Base-by-base conservation (phyloP, 2,329 filamentous ascomycete genomes). In the Penicillium sp. region DNA sequence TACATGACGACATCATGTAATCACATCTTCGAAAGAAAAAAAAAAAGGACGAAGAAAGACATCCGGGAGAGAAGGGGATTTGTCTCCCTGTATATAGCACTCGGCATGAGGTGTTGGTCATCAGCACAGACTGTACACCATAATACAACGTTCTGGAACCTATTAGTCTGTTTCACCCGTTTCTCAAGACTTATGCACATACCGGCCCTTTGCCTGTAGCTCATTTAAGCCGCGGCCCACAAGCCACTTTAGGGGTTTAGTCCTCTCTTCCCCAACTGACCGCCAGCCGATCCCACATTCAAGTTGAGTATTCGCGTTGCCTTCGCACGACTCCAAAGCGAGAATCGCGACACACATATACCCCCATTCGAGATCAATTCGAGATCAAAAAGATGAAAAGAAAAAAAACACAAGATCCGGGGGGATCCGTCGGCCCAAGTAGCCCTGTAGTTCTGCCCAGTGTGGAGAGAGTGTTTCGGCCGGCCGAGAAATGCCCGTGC, bases 401-500 rank as follows among this genome's bases (percentile, higher is more conserved):
- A n/a, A 15, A 15, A 15, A 15, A 33, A 33, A 33, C 5, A 33
- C 10, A 21, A 38, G 10, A 47, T 28, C 43, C 29, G 47, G 24
- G 33, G 13, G 8, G 12, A 44, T 39, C 47, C 42, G 42, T 13
- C 38, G 6, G 33, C 10, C 16, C 3, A 2, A 16, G 18, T 21
- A 21, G 2, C 2, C 18, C 18, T 33, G 31, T 39, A 23, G 18
- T n/a, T 23, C 18, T 42, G 18, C 18, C 18, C 18, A n/a, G 39
- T 16, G 44, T 39, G 39, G n/a, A 23, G 21, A 28, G 13, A 12
- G n/a, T 24, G 45, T 7, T 36, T 58, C 52, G 57, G 55, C 58
- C 58, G 51, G 51, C 61, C 61, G 61, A 64, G 59, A 59, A 56
- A 56, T 58, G 39, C 24, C 61, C 61, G 61, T 9, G 41, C 23